Conservation (phyloP, 805 yeast species). For the Cyberlindnera xylosilytica region DNA sequence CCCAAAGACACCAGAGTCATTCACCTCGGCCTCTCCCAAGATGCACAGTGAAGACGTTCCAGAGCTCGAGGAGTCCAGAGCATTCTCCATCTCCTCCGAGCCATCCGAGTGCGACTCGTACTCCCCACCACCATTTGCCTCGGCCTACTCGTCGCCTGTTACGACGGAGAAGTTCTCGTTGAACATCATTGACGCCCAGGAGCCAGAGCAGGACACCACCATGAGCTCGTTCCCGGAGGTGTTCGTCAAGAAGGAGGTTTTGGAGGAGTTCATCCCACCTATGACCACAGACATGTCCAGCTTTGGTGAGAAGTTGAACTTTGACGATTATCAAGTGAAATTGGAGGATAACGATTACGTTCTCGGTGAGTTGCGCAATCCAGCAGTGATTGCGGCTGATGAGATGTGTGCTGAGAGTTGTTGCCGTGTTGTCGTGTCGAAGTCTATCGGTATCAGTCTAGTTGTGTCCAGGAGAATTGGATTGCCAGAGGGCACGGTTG, state of each 20-base stretch:
- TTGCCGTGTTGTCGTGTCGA: neutral
- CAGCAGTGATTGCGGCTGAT: slow-evolving; percentile 38
- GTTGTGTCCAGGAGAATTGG: slow-evolving; percentile 8
- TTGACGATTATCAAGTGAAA: slow-evolving; percentile 22
- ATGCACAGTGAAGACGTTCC: slow-evolving; percentile 13
- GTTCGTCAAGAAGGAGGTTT: slow-evolving; percentile 17
- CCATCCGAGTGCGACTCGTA: slow-evolving; percentile 10
- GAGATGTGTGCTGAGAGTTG: neutral
- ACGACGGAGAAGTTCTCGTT: slow-evolving; percentile 24
- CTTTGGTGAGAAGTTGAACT: slow-evolving; percentile 13
- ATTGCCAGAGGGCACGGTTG: slow-evolving; percentile 5
- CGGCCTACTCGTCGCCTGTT: slow-evolving; percentile 17
- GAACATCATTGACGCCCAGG: slow-evolving; percentile 22
- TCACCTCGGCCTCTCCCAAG: slow-evolving; percentile 21
- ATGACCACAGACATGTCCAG: slow-evolving; percentile 2
- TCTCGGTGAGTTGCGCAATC: slow-evolving; percentile 43
- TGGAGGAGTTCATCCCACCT: slow-evolving; percentile 15
- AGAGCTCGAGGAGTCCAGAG: slow-evolving; percentile 16
- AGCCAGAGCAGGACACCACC: slow-evolving; percentile 3
- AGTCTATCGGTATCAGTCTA: neutral
- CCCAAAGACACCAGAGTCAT: slow-evolving; percentile 30
- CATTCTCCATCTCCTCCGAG: slow-evolving; percentile 11
- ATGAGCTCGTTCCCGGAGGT: slow-evolving; percentile 2
- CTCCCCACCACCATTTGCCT: slow-evolving; percentile 8
- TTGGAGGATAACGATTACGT: slow-evolving; percentile 31